phyloP scores from a whole-genome alignment of 306 rosid species.

The Prunus fruticosa region DNA sequence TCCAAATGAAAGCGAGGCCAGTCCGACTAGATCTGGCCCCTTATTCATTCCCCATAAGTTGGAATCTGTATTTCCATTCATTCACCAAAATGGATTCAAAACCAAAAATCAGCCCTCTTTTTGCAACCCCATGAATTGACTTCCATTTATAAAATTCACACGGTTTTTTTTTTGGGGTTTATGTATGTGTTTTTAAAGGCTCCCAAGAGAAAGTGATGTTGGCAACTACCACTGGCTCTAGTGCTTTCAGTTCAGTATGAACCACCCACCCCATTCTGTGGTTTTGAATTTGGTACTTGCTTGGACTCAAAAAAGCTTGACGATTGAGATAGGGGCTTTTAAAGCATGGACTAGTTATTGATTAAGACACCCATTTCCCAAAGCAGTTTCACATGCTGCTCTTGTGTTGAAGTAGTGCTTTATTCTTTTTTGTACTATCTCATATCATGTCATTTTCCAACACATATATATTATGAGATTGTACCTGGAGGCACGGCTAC shows the following conservation, averaged over 20 bases:
- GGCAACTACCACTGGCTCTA: not conserved
- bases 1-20: not conserved
- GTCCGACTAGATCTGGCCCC: not conserved
- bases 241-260: not conserved
- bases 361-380: conserved; percentile 28
- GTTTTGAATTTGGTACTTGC: not conserved
- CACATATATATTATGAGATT: not conserved
- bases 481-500: not conserved
- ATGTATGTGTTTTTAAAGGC: not conserved
- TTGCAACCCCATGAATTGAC: not conserved
- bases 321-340: not conserved
- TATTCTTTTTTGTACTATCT: not conserved
- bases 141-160: not conserved
- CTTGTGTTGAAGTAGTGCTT: not conserved
- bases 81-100: not conserved
- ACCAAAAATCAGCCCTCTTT: not conserved
- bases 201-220: not conserved
- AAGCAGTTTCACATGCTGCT: not conserved
- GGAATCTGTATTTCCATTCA: not conserved
- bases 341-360: not conserved
- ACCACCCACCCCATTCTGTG: not conserved
- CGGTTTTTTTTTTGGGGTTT: not conserved
- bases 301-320: not conserved
- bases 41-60: not conserved
- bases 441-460: not conserved